Base-by-base conservation (phyloP, 1,284 basidiomycete species). In the Bondarzewia mesenterica region DNA sequence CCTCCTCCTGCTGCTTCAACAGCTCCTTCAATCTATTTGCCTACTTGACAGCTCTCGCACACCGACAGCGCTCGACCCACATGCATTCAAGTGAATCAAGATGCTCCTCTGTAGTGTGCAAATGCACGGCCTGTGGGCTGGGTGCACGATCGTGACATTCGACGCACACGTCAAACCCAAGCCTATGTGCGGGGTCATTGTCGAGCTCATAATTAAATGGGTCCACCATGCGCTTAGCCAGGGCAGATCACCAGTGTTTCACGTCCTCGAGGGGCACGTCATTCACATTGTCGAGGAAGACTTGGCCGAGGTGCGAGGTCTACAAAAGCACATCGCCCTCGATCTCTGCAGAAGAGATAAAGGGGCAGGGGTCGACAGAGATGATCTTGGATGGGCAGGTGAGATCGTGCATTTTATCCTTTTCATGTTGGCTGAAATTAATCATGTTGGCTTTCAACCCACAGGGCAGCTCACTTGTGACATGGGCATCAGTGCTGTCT, bases 361-460 rank as follows among this genome's bases (percentile, higher is more conserved):
- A 10, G 5, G 12, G 29, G 29, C 38, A 18, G 4, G 21, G 14
- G 63, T 65, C 68, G 3, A 77, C 58, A 16, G 70, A 72, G 48
- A 83, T 65, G 44, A 95, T 92, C 68, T 93, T 87, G 25, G 80
- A 83, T 2, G 91, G 90, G 44, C 80, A 77, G 0, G 93, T 96
- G 50, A 95, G 71, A 58, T 88, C 83, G 22, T 85, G 74, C 88
- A 94, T 94, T 69, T 95, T 93, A 52, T 91, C 86, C 62, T 82
- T 81, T 68, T 96, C 93, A 29, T 86, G 72, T 57, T 78, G 74
- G 16, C 82, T 79, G 63, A 89, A 87, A 60, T 85, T 78, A 55
- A 87, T 77, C 15, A 80, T 85, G 62, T 82, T 83, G 42, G 74
- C 69, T 48, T 59, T 63, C 51, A 57, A 50, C 22, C 57, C 38